Base-by-base conservation (phyloP, 176 grass and related monocot genomes). In the Bonia amplexicaulis region DNA sequence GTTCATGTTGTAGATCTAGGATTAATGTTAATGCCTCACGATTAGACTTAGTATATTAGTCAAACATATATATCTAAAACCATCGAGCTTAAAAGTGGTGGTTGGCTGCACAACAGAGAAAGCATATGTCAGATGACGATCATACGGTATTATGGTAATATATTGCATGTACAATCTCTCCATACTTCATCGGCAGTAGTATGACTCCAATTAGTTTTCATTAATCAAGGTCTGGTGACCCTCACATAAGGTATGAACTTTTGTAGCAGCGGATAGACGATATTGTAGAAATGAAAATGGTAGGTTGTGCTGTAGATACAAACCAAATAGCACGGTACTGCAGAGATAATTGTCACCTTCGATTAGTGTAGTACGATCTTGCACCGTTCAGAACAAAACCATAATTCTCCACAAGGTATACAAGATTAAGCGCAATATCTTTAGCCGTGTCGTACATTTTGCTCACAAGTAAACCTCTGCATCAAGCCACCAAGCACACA, bases 361-460 rank as follows among this genome's bases (percentile, higher is more conserved):
- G 84, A 77, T 99, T 99, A 42, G 64, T 99, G 86, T 99, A 99
- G 81, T 99, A 99, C 0, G 88, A 87, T 84, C 93, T 92, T 14
- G 93, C 96, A 53, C 96, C 96, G 55, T 99, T 96, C 6, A 73
- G 78, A 83, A 96, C 96, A 80, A 87, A 90, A 22, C 93, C 96
- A 70, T 96, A 96, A 39, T 79, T 81, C 77, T 96, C 93, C 75
- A 94, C 66, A 59, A 99, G 49, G 75, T 89, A 92, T 25, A 99
- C 76, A 54, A 99, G 93, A 80, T 96, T 94, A 72, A 80, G 85
- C 33, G 84, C 84, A 12, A 99, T 80, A 25, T 19, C 84, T 82
- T 94, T 99, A 29, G 91, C 96, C 6, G 90, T 99, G n/a, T 99
- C 84, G 40, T 92, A 91, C 96, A 99, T 99, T 88, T 96, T 99